phyloP scores from a whole-genome alignment of 2,329 filamentous ascomycete species.

The Hypomyces rosellus region DNA sequence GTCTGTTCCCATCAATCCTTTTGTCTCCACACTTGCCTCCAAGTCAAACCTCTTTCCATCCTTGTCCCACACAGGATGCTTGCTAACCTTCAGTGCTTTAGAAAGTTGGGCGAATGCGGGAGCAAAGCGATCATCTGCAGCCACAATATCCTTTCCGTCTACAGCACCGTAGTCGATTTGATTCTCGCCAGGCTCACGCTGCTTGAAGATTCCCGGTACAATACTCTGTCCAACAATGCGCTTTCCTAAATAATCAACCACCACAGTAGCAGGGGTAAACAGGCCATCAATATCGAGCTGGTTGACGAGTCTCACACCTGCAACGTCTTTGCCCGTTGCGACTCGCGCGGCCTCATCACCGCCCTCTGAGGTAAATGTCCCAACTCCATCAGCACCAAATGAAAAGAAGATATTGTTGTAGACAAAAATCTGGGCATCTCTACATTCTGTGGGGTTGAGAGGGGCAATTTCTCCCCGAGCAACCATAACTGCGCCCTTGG shows the following conservation, averaged over 20 bases:
- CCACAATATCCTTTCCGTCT: slow-evolving; percentile 92
- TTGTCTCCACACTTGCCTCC: slow-evolving; percentile 94
- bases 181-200: slow-evolving; percentile 93
- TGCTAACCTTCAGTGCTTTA: slow-evolving; percentile 84
- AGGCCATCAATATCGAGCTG: slow-evolving; percentile 92
- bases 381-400: slow-evolving; percentile 93
- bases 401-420: slow-evolving; percentile 99
- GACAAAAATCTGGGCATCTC: slow-evolving; percentile 95
- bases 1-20: slow-evolving; percentile 93
- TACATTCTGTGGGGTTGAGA: slow-evolving; percentile 86
- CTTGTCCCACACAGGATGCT: slow-evolving; percentile 97
- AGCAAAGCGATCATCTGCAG: slow-evolving; percentile 80
- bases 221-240: slow-evolving; percentile 97
- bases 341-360: slow-evolving; percentile 94
- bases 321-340: slow-evolving; percentile 92
- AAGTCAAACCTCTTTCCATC: slow-evolving; percentile 83
- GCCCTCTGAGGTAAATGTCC: slow-evolving; percentile 92
- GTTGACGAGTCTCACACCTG: slow-evolving; percentile 90
- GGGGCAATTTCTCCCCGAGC: slow-evolving; percentile 88
- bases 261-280: slow-evolving; percentile 92
- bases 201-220: slow-evolving; percentile 98
- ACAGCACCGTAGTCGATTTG: slow-evolving; percentile 99
- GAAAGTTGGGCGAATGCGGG: slow-evolving; percentile 85
- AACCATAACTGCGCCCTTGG: slow-evolving; percentile 84
- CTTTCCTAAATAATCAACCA: slow-evolving; percentile 95